Evolutionary conservation across 1,284 basidiomycete species (phyloP), one percentile per base, ranked within the genome.

Genomic region (Microbotryum intermedium): DNA sequence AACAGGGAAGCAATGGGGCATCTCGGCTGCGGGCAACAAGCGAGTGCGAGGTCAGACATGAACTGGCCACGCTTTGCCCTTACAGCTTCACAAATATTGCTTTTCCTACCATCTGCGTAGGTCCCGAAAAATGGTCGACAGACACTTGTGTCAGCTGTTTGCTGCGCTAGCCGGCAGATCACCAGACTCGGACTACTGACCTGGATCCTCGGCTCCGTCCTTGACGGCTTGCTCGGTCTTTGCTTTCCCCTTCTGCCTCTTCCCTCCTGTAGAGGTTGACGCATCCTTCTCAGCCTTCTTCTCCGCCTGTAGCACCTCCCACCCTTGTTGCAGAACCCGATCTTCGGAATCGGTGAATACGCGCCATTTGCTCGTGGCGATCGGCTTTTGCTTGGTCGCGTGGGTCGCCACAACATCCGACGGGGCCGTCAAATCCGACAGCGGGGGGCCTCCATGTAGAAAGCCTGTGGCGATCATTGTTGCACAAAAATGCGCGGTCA

Each of bases 331-430:
- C 10, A 71, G 46, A 5, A 60, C 47, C 18, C 42, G 11, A 43
- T 71, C 66, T 51, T 71, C 70, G 3, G 60, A 64, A 48, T 71
- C 70, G 8, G 69, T 66, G 58, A 71, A 71, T 2, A 65, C 62
- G 18, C 70, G 50, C 65, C 66, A 71, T 23, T 64, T 56, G 26
- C 48, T 20, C 34, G 43, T 57, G 50, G 62, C 62, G 23, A 61
- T 51, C 21, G 65, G 61, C 34, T 58, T 58, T 11, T 58, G 39
- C 20, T 28, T 45, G n/a, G 47, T 46, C 2, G 48, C 58, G 26
- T 42, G 39, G 23, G n/a, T 21, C 6, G 61, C 53, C 21, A 60
- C 8, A 3, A 26, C 45, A 6, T 50, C 56, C 4, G 62, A 65
- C 2, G 65, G 61, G 9, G 65, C 65, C 18, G 59, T 58, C 30